Percentiles rank a stretch among this genome's conserved stretches.
These are phyloP conservation scores for Exophiala bonariae DNA, from an alignment of 2,329 filamentous ascomycete genomes.

Conservation along the genomic window DNA sequence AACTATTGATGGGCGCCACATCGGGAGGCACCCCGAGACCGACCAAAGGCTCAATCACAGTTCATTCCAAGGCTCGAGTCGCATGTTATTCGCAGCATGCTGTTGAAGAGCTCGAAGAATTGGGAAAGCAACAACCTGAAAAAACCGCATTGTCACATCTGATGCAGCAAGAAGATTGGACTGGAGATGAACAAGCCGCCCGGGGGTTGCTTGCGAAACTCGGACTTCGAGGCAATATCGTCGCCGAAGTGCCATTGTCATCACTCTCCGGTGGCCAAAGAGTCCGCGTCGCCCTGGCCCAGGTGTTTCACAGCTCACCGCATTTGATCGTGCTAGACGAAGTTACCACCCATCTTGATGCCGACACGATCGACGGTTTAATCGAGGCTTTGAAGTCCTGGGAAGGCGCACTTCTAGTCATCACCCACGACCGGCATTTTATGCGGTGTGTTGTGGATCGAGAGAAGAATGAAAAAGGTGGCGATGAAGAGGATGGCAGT, in stretches of 20 bases:
- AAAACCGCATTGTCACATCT: constrained; percentile 68
- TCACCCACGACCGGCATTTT: constrained; percentile 82
- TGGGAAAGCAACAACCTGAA: constrained; percentile 51
- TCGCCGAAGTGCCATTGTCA: constrained; percentile 70
- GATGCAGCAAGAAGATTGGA: constrained; percentile 34
- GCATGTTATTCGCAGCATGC: constrained; percentile 81
- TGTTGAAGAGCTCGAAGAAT: constrained; percentile 65
- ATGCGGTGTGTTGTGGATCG: constrained; percentile 72
- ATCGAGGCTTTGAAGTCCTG: constrained; percentile 66
- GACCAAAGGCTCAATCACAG: constrained; percentile 61
- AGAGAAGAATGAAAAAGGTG: constrained; percentile 42
- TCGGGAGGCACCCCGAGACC: constrained; percentile 40
- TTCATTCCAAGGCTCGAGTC: constrained; percentile 68
- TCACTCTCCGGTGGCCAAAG: constrained; percentile 79
- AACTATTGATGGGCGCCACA: constrained; percentile 63
- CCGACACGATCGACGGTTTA: constrained; percentile 74
- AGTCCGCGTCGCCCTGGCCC: constrained; percentile 65
- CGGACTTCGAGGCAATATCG: constrained; percentile 68
- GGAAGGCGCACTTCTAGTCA: constrained; percentile 72
- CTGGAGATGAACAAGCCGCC: constrained; percentile 65
- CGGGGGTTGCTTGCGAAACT: constrained; percentile 67
- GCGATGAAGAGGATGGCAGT: constrained; percentile 41
- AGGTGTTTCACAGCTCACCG: constrained; percentile 66
- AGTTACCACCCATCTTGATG: constrained; percentile 82
- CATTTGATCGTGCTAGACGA: constrained; percentile 77